phyloP scores from a whole-genome alignment of 2,329 filamentous ascomycete species.

The Phaeosphaeria sp. region DNA sequence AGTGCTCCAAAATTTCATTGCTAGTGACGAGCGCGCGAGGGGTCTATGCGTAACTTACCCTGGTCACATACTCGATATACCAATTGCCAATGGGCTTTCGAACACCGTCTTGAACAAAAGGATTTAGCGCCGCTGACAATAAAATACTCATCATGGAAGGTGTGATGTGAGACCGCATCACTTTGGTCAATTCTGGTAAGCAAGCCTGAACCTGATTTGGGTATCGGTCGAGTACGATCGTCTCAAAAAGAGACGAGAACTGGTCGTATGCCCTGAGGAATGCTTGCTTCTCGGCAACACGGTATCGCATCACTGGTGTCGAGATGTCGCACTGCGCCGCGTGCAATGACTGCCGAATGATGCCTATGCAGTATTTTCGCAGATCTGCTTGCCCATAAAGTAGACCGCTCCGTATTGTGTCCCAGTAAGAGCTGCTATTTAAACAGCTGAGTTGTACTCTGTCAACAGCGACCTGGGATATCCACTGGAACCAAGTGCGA shows the following conservation, averaged over 20 bases:
- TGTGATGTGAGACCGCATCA: slow-evolving; percentile 48
- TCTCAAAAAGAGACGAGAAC: slow-evolving; percentile 56
- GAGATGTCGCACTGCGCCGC: slow-evolving; percentile 35
- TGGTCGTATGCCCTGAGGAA: slow-evolving; percentile 49
- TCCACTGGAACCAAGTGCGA: slow-evolving; percentile 48
- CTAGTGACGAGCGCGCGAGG: neutral
- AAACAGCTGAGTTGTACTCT: slow-evolving; percentile 30
- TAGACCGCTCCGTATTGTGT: slow-evolving; percentile 46
- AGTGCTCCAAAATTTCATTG: neutral
- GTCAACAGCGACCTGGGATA: slow-evolving; percentile 25
- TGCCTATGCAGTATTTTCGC: slow-evolving; percentile 55
- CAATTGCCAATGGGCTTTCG: slow-evolving; percentile 56
- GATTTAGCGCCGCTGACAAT: slow-evolving; percentile 50
- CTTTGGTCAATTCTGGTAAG: slow-evolving; percentile 50
- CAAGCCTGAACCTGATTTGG: slow-evolving; percentile 57
- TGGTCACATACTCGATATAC: slow-evolving; percentile 46
- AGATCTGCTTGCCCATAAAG: slow-evolving; percentile 54
- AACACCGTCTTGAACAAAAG: slow-evolving; percentile 54
- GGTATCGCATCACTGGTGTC: slow-evolving; percentile 30
- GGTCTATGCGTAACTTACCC: slow-evolving; percentile 12
- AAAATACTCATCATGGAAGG: slow-evolving; percentile 52
- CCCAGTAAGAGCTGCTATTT: slow-evolving; percentile 49
- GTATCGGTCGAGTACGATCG: slow-evolving; percentile 57
- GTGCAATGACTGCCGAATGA: slow-evolving; percentile 51
- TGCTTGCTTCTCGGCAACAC: slow-evolving; percentile 14